A percentile compares a stretch with the other conserved stretches of the same genome.
Conservation (phyloP, 1,139 yeast genomes). For the Taphrina pruni region DNA sequence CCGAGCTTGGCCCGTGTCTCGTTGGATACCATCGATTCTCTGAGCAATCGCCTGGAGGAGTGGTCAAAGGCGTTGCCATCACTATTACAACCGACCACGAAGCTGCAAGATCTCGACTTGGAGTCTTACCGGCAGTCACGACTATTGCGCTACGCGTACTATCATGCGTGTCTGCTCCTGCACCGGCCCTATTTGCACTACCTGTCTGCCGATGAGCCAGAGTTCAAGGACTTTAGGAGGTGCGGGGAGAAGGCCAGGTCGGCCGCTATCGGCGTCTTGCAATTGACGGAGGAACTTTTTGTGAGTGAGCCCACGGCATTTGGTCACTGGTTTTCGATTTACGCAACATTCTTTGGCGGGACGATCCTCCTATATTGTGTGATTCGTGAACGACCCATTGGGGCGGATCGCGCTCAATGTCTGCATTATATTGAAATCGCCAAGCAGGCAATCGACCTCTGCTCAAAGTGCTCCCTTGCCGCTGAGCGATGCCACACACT, state of each 20-base stretch:
- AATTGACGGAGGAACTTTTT: slow-evolving; percentile 81
- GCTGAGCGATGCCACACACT: slow-evolving; percentile 47
- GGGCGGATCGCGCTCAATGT: slow-evolving; percentile 20
- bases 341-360: slow-evolving; percentile 88
- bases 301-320: slow-evolving; percentile 76
- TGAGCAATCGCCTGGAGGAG: slow-evolving; percentile 72
- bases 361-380: slow-evolving; percentile 85
- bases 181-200: slow-evolving; percentile 93
- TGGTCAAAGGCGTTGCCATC: slow-evolving; percentile 79
- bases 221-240: slow-evolving; percentile 72
- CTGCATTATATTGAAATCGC: slow-evolving; percentile 36
- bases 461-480: slow-evolving; percentile 30
- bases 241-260: slow-evolving; percentile 66
- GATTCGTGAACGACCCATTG: slow-evolving; percentile 22
- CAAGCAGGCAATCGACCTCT: slow-evolving; percentile 22
- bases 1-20: slow-evolving; percentile 52
- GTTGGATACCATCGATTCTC: slow-evolving; percentile 69
- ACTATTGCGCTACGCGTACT: slow-evolving; percentile 74
- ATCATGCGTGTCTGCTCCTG: slow-evolving; percentile 81
- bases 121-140: slow-evolving; percentile 67
- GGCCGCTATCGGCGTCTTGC: slow-evolving; percentile 83
- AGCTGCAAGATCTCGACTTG: slow-evolving; percentile 67
- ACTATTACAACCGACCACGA: slow-evolving; percentile 71
- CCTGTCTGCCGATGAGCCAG: slow-evolving; percentile 61
- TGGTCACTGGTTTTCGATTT: slow-evolving; percentile 90